A percentile compares a stretch with the other conserved stretches of the same genome.
Conservation (phyloP, 441 rosid genomes). For the Mallotus repandus region DNA sequence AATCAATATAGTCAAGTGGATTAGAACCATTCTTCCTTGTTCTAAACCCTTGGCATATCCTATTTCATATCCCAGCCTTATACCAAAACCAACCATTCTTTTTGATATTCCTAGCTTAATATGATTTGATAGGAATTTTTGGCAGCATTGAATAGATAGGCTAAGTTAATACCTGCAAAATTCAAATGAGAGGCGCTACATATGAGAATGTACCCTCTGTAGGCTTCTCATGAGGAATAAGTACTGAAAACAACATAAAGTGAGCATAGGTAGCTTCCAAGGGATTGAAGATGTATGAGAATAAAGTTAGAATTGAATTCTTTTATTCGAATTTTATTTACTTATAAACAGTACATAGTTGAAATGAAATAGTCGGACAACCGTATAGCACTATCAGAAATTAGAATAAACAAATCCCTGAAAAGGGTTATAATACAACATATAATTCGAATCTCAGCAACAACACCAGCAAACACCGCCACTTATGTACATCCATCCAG, state of each 20-base stretch:
- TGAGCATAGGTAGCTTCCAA: neutral
- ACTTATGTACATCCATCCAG: conserved; percentile 32
- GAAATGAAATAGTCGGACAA: conserved; percentile 10
- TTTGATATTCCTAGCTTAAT: neutral
- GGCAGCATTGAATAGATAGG: too few species aligned
- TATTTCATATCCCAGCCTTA: neutral
- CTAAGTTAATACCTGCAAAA: too few species aligned
- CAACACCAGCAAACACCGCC: conserved; percentile 26
- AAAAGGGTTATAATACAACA: neutral
- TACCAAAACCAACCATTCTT: neutral
- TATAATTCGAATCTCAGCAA: conserved; percentile 4
- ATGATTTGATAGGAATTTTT: too few species aligned
- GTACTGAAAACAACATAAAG: neutral
- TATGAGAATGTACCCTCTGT: too few species aligned
- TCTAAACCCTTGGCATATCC: neutral
- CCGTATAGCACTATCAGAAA: conserved; percentile 1
- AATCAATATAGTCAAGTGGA: neutral
- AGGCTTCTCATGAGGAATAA: neutral
- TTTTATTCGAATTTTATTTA: conserved; percentile 3
- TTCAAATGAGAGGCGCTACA: too few species aligned
- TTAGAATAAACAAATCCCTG: conserved; percentile 14
- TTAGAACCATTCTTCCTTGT: neutral
- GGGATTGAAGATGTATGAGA: neutral
- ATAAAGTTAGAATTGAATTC: neutral
- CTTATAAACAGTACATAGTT: neutral